Percentiles rank a stretch among this genome's conserved stretches.
phyloP scores from a whole-genome alignment of 2,329 filamentous ascomycete species.

The Trichoderma harzianum region DNA sequence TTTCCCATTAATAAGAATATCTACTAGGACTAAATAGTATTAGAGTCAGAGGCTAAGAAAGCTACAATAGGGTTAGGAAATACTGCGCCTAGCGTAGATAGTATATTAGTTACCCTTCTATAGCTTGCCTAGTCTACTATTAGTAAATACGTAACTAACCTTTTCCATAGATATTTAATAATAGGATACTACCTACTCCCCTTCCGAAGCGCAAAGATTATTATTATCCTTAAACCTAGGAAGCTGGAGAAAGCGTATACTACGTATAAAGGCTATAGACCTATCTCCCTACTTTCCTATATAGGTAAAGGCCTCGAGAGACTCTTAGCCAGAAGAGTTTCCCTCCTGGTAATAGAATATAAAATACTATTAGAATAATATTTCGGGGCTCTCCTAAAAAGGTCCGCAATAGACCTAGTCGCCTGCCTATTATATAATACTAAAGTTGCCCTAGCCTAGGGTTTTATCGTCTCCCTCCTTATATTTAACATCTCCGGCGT shows the following conservation, averaged over 20 bases:
- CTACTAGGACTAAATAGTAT: background rate
- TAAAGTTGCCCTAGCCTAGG: background rate
- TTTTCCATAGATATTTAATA: background rate
- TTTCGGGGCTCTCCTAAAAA: background rate
- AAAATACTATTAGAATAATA: background rate
- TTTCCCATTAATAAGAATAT: background rate
- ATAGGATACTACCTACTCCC: background rate
- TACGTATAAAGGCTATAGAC: background rate
- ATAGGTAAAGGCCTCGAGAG: background rate
- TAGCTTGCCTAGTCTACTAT: background rate
- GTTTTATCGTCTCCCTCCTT: background rate
- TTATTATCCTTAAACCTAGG: background rate
- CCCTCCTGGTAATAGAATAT: background rate
- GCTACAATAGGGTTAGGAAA: background rate
- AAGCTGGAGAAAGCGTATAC: background rate
- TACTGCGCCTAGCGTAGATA: background rate
- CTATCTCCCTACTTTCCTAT: background rate
- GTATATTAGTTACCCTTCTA: background rate
- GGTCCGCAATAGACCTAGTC: background rate
- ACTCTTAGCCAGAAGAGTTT: background rate
- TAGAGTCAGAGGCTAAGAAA: background rate
- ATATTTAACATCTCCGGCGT: background rate
- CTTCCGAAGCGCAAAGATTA: background rate
- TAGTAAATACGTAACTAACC: background rate
- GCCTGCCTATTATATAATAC: background rate